Percentiles rank a stretch among this genome's conserved stretches.
Conservation (phyloP, 2,329 filamentous ascomycete genomes). For the Epichloe festucae region DNA sequence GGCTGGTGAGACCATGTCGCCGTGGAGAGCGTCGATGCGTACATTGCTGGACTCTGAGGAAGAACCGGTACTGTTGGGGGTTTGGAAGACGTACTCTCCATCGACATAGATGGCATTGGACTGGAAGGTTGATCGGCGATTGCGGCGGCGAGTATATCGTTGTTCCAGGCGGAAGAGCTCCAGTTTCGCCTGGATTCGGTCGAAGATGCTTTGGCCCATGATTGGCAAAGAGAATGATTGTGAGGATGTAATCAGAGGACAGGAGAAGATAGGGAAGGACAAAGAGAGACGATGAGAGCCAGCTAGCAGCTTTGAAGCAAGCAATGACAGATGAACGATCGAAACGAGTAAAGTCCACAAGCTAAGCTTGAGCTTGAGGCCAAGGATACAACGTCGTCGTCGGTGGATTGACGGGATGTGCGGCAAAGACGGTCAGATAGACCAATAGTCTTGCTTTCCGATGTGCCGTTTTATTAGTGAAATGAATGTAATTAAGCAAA, state of each 20-base stretch:
- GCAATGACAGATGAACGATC: background rate
- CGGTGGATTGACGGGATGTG: background rate
- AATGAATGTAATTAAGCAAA: background rate
- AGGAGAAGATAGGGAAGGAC: constrained; percentile 1
- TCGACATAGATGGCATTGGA: constrained; percentile 87
- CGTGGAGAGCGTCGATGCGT: constrained; percentile 24
- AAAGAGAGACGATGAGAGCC: background rate
- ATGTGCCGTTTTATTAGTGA: background rate
- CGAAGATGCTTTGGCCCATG: constrained; percentile 41
- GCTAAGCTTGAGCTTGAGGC: background rate
- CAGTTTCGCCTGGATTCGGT: constrained; percentile 54
- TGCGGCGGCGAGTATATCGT: constrained; percentile 79
- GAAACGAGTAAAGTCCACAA: background rate
- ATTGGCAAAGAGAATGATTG: constrained; percentile 10
- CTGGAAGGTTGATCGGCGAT: constrained; percentile 76
- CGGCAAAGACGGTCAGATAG: background rate
- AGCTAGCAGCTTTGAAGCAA: background rate
- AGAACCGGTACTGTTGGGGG: constrained; percentile 44
- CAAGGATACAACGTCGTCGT: background rate
- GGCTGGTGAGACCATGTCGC: constrained; percentile 17
- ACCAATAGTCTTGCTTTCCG: background rate
- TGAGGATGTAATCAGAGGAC: background rate
- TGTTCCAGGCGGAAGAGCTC: constrained; percentile 93
- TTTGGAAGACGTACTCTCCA: constrained; percentile 83
- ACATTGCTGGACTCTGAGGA: constrained; percentile 31